phyloP scores from a whole-genome alignment of 768 basidiomycete species.

The Mycena maculata region DNA sequence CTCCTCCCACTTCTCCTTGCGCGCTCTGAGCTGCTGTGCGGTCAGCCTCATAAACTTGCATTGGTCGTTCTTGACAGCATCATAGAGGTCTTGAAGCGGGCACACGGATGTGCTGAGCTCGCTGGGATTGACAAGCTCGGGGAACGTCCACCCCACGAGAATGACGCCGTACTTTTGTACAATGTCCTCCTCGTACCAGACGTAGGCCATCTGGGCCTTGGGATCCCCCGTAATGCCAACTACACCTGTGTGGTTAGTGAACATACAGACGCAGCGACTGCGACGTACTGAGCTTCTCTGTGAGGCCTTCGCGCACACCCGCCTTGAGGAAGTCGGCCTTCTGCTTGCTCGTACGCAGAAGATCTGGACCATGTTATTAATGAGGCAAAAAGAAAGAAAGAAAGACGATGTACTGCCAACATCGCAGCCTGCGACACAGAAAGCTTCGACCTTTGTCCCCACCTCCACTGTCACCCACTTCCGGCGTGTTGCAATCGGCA shows the following conservation, averaged over 20 bases:
- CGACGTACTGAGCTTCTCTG: background rate
- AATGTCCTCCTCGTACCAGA: slow-evolving; percentile 15
- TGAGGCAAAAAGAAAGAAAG: too few species aligned
- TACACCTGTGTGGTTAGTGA: background rate
- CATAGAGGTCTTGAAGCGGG: background rate
- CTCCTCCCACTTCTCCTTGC: background rate
- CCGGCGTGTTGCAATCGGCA: slow-evolving; percentile 29
- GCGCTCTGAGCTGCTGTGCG: background rate
- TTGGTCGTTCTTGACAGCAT: background rate
- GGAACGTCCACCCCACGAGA: slow-evolving; percentile 8
- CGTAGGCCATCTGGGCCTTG: background rate
- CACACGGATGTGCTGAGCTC: slow-evolving; percentile 3
- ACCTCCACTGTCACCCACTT: slow-evolving; percentile 19
- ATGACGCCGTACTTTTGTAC: slow-evolving; percentile 1
- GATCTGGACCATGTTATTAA: too few species aligned
- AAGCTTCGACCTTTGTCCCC: slow-evolving; percentile 24
- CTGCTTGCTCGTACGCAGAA: slow-evolving; percentile 1
- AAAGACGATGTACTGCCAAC: slow-evolving; percentile 9
- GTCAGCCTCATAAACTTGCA: slow-evolving; percentile 7
- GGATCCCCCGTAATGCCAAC: background rate
- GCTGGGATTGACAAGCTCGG: background rate
- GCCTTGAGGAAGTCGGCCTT: slow-evolving; percentile 6
- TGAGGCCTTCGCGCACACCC: background rate
- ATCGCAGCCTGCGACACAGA: slow-evolving; percentile 25
- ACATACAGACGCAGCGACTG: background rate